phyloP scores from a whole-genome alignment of 163 green algal species.

The Trebouxiophyceae sp. region DNA sequence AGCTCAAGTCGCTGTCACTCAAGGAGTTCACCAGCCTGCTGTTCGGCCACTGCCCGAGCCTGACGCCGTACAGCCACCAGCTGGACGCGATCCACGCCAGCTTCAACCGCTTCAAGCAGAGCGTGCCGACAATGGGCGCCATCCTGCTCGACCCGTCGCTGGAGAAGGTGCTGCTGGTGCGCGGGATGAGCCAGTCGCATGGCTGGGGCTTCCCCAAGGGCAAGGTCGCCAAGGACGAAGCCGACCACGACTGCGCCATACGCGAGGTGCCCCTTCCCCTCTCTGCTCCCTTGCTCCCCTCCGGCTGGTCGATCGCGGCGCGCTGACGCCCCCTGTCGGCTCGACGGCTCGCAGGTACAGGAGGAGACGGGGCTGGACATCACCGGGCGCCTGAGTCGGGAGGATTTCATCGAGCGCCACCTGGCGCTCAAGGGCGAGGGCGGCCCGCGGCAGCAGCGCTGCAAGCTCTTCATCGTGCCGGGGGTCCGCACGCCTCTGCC shows the following conservation, averaged over 20 bases:
- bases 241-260: conserved; percentile 57
- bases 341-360: conserved; percentile 60
- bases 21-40: conserved; percentile 73
- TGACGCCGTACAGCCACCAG: conserved; percentile 35
- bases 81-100: conserved; percentile 51
- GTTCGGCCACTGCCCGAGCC: conserved; percentile 59
- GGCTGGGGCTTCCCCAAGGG: conserved; percentile 88
- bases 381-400: conserved; percentile 28
- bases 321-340: no score
- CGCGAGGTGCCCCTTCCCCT: conserved; percentile 49
- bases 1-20: conserved; percentile 58
- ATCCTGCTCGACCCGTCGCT: conserved; percentile 77
- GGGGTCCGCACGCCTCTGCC: conserved; percentile 32
- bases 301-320: no score
- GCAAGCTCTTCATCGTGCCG: conserved; percentile 72
- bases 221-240: conserved; percentile 64
- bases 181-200: conserved; percentile 52
- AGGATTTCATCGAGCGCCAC: conserved; percentile 55
- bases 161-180: conserved; percentile 75
- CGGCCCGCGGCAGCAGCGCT: conserved; percentile 36
- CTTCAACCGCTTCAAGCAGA: conserved; percentile 84
- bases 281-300: neutral
- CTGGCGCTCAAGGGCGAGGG: conserved; percentile 12
- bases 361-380: conserved; percentile 85
- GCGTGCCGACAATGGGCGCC: conserved; percentile 72